A percentile compares a stretch with the other conserved stretches of the same genome.
Conservation (phyloP, 2,329 filamentous ascomycete genomes). For the Helotiales sp. region DNA sequence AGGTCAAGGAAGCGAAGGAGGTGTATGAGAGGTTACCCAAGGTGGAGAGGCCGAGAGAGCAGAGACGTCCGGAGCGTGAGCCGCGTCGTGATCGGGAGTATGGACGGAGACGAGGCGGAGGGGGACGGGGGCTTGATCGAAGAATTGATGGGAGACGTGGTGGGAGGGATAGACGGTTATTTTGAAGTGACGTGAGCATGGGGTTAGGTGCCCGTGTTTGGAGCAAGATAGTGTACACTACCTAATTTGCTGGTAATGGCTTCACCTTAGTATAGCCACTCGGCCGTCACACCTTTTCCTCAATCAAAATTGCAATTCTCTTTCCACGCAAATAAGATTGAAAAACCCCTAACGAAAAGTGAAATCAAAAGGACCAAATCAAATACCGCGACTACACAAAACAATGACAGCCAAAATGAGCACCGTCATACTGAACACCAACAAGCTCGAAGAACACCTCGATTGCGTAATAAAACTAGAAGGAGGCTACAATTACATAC, state of each 20-base stretch:
- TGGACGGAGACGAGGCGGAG: neutral
- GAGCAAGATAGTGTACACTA: no score
- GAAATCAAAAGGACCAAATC: neutral
- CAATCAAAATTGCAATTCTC: neutral
- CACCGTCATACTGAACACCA: no score
- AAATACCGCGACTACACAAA: no score
- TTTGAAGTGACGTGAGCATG: neutral
- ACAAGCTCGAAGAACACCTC: neutral
- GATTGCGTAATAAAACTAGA: neutral
- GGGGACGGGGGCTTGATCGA: neutral
- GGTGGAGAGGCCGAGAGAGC: neutral
- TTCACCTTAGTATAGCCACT: neutral
- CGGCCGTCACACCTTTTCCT: neutral
- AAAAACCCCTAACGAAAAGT: neutral
- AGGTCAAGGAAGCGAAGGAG: neutral
- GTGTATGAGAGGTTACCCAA: neutral
- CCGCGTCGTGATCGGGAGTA: neutral
- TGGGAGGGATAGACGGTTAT: neutral
- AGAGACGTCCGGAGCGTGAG: neutral
- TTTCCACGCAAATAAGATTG: neutral
- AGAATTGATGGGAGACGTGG: neutral
- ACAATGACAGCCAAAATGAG: neutral
- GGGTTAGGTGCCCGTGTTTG: neutral
- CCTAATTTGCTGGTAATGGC: neutral
- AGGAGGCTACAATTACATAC: neutral